Conservation (phyloP, 768 basidiomycete species). For the Lactarius akahatsu region DNA sequence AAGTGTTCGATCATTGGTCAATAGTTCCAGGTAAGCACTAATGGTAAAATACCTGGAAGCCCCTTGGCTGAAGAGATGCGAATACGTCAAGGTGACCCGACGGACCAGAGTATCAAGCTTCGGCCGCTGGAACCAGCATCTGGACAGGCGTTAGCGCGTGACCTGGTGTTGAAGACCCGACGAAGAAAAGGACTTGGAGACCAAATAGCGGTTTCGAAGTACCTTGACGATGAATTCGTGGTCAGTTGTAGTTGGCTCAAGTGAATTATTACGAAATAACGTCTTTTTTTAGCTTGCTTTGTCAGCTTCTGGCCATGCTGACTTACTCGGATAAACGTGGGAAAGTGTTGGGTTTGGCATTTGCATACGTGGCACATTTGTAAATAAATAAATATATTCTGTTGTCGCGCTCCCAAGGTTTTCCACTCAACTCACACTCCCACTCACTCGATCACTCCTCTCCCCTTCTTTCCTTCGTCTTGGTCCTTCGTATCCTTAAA, state of each 20-base stretch:
- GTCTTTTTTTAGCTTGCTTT: constrained; percentile 66
- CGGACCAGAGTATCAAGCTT: constrained; percentile 94
- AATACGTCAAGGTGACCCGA: constrained; percentile 77
- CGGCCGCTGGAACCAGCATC: constrained; percentile 96
- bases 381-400: constrained; percentile 40
- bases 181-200: constrained; percentile 95
- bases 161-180: constrained; percentile 94
- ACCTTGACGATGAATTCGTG: constrained; percentile 96
- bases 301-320: constrained; percentile 94
- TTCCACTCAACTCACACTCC: neutral
- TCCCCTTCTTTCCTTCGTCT: constrained; percentile 43
- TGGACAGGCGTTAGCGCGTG: constrained; percentile 90
- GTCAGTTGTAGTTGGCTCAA: constrained; percentile 44
- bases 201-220: constrained; percentile 96
- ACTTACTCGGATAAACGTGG: constrained; percentile 65
- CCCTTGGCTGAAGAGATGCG: constrained; percentile 4
- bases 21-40: constrained; percentile 83
- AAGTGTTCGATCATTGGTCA: constrained; percentile 98
- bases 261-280: constrained; percentile 13
- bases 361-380: constrained; percentile 44
- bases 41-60: neutral
- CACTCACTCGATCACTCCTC: constrained; percentile 29
- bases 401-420: constrained; percentile 24
- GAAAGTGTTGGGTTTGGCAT: constrained; percentile 36
- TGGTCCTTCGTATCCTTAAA: constrained; percentile 61